These are phyloP conservation scores for Ramaria rubella DNA, from an alignment of 768 basidiomycete genomes.

Conservation along the genomic window DNA sequence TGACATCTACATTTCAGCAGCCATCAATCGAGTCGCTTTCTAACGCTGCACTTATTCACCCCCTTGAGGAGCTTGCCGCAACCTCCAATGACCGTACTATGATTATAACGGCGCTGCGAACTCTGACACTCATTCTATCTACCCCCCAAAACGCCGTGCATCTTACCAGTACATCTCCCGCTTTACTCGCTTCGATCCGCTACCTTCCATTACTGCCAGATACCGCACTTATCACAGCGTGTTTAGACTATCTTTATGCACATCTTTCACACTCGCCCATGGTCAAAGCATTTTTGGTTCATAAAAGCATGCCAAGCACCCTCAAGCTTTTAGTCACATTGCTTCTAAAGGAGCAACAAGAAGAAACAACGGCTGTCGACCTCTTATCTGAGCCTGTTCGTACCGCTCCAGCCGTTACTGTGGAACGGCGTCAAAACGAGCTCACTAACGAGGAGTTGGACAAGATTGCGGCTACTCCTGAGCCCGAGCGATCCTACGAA, in stretches of 20 bases:
- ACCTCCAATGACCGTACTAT: constrained; percentile 66
- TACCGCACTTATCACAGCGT: constrained; percentile 60
- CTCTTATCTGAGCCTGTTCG: constrained; percentile 47
- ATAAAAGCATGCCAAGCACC: constrained; percentile 62
- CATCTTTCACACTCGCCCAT: constrained; percentile 69
- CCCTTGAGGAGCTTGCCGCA: constrained; percentile 49
- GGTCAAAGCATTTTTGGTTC: constrained; percentile 71
- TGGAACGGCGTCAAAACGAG: constrained; percentile 51
- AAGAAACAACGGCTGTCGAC: constrained; percentile 58
- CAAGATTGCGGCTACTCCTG: constrained; percentile 45
- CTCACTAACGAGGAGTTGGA: constrained; percentile 67
- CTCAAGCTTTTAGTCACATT: constrained; percentile 62
- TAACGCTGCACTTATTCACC: constrained; percentile 45
- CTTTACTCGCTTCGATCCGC: constrained; percentile 55
- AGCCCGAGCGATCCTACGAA: constrained; percentile 77
- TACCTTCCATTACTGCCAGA: constrained; percentile 71
- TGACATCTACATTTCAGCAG: constrained; percentile 42
- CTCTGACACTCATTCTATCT: constrained; percentile 56
- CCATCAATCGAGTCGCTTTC: constrained; percentile 20
- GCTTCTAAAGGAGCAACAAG: constrained; percentile 63
- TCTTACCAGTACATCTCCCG: constrained; percentile 48
- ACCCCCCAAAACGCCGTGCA: constrained; percentile 52
- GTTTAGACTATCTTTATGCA: constrained; percentile 66
- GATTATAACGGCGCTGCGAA: constrained; percentile 57
- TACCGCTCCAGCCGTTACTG: constrained; percentile 46